A percentile compares a stretch with the other conserved stretches of the same genome.
These are phyloP conservation scores for Ilyonectria destructans DNA, from an alignment of 2,329 filamentous ascomycete genomes.

Conservation along the genomic window DNA sequence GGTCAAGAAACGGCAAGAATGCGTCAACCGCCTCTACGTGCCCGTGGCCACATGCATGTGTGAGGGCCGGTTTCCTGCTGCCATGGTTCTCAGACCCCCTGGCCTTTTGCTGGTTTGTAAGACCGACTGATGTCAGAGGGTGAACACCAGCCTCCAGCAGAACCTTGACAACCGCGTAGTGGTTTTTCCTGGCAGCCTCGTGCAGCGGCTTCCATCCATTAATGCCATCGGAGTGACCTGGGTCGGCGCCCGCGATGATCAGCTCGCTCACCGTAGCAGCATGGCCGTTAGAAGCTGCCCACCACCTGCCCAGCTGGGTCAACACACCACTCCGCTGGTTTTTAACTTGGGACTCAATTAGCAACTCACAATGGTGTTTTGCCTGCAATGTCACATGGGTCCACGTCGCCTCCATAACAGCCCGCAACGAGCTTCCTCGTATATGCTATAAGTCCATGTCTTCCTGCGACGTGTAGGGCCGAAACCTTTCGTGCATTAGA, in stretches of 20 bases:
- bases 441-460: constrained; percentile 4
- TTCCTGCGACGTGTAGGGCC: neutral
- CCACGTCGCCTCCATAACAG: neutral
- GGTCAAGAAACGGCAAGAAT: neutral
- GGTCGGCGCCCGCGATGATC: neutral
- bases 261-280: neutral
- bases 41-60: neutral
- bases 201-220: neutral
- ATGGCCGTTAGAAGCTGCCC: neutral
- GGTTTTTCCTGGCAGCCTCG: neutral
- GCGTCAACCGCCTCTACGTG: neutral
- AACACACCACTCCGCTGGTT: neutral
- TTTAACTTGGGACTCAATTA: neutral
- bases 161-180: neutral
- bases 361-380: neutral
- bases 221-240: neutral
- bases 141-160: neutral
- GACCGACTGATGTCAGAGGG: neutral
- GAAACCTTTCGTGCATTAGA: constrained; percentile 1
- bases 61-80: neutral
- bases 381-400: neutral
- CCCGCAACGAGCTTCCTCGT: neutral
- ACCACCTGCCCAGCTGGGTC: neutral
- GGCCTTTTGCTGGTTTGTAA: no score
- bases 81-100: no score